Evolutionary conservation across 345 rosid species (phyloP), one percentile per base, ranked within the genome.

Genomic region (Raphanus raphanistrum): DNA sequence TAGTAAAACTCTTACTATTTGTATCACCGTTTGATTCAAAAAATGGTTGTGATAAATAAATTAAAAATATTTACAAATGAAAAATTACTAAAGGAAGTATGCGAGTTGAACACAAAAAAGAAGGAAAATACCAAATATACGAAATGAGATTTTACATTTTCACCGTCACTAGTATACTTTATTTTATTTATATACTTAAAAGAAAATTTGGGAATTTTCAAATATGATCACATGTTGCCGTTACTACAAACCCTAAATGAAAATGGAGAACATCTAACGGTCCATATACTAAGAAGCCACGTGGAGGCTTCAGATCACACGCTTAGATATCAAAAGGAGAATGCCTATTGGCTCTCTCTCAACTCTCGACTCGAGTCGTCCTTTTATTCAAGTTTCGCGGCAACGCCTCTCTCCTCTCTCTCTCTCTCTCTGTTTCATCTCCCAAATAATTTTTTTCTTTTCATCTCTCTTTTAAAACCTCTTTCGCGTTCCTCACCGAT

Each of bases 361-460:
- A 67, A 60, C 54, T 45, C 54, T 45, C 0, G 54, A 45, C 16
- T 45, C 54, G 58, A 21, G 21, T 65, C 57, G 73, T 82, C 89
- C 76, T 84, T 83, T 81, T 84, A 86, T 91, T 91, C 90, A 89
- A 91, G 97, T 89, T 91, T 91, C 94, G 94, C 97, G 97, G 97
- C 94, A 89, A 91, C 84, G 77, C 80, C 80, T 57, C 74, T 45
- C 75, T 73, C 65, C 3, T 7, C 31, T 79, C 29, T 70, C 81
- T 68, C 77, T 80, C 58, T 79, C 81, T 76, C 66, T n/a, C 13
- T 54, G 0, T 25, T 32, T 71, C 70, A 69, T 68, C 70, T 52
- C n/a, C 66, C 28, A 68, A 71, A 32, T 71, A 29, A 17, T 8
- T 12, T 21, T 21, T 6, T 50, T 58, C n/a, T 17, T 29, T 41